Conservation (phyloP, 768 basidiomycete species). For the Hygrophorus pudorinus region DNA sequence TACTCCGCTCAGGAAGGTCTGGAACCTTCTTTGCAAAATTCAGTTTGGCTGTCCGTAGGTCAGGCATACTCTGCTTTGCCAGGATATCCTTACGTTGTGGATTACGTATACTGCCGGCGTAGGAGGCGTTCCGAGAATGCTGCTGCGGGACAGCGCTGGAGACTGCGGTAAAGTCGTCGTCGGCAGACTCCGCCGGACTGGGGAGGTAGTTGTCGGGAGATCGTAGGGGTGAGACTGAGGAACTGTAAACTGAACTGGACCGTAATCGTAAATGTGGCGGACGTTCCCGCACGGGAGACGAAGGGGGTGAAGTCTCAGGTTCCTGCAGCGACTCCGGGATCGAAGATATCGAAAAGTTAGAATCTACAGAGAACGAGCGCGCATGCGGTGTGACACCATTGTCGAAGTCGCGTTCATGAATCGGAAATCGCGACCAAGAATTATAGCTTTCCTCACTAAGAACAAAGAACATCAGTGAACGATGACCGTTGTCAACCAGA, state of each 20-base stretch:
- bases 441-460: slow-evolving; percentile 29
- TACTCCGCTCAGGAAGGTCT: slow-evolving; percentile 14
- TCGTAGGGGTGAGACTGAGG: slow-evolving; percentile 33
- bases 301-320: slow-evolving; percentile 11
- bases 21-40: slow-evolving; percentile 22
- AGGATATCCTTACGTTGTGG: slow-evolving; percentile 26
- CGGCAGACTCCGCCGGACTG: slow-evolving; percentile 48
- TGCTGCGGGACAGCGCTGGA: slow-evolving; percentile 12
- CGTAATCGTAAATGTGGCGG: slow-evolving; percentile 42
- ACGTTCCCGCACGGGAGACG: slow-evolving; percentile 23
- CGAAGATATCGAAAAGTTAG: slow-evolving; percentile 43
- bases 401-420: slow-evolving; percentile 24
- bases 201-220: slow-evolving; percentile 48
- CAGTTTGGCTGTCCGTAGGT: slow-evolving; percentile 51
- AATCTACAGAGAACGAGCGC: slow-evolving; percentile 54
- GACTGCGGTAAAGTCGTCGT: slow-evolving; percentile 21
- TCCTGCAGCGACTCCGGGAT: slow-evolving; percentile 28
- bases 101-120: slow-evolving; percentile 28
- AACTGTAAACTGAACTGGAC: slow-evolving; percentile 29
- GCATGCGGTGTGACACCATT: slow-evolving; percentile 38
- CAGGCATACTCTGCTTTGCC: slow-evolving; percentile 81
- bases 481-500: slow-evolving; percentile 6
- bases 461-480: slow-evolving; percentile 8
- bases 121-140: slow-evolving; percentile 44
- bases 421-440: slow-evolving; percentile 33